Base-by-base conservation (phyloP, 257 asterid species). In the Solanum lignicaule region DNA sequence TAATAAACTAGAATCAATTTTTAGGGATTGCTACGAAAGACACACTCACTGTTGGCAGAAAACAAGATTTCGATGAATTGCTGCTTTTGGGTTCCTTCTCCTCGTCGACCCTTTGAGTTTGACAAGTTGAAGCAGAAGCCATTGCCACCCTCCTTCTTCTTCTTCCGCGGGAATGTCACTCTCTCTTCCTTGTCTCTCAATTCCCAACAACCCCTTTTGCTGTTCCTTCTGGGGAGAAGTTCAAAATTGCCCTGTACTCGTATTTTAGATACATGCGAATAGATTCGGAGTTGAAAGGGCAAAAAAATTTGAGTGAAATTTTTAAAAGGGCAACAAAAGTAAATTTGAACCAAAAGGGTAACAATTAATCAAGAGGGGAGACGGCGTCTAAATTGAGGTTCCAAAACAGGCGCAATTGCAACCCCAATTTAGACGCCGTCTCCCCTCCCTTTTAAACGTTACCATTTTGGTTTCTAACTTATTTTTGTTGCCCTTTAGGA, bases 41-140 rank as follows among this genome's bases (percentile, higher is more conserved):
- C 0, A 38, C 20, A 86, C 91, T 89, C 76, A 94, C 98, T 16
- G 96, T 93, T 88, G 71, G 89, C 83, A 83, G 92, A 75, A 91
- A 95, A 72, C 75, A 86, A 35, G 97, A 93, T 66, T 88, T 92
- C 1, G 90, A 84, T 20, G 79, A 52, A 46, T 85, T 74, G 29
- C 16, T 73, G 82, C 27, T 65, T 10, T 79, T 46, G 85, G 84
- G 31, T 20, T 8, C 25, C 69, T 35, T 58, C 43, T 73, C 12
- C 29, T 73, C 29, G 3, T 35, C 66, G 41, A 85, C 13, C 79
- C 29, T 20, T 12, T 88, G 35, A 86, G 90, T 23, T 52, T 90
- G 83, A 71, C n/a, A 15, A 29, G 76, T 29, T 29, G 76, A 69
- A 29, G 23, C 23, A 32, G 79, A 87, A 12, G 90, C 87, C 94